A percentile compares a stretch with the other conserved stretches of the same genome.
Conservation (phyloP, 2,329 filamentous ascomycete genomes). For the Xylaria sp. region DNA sequence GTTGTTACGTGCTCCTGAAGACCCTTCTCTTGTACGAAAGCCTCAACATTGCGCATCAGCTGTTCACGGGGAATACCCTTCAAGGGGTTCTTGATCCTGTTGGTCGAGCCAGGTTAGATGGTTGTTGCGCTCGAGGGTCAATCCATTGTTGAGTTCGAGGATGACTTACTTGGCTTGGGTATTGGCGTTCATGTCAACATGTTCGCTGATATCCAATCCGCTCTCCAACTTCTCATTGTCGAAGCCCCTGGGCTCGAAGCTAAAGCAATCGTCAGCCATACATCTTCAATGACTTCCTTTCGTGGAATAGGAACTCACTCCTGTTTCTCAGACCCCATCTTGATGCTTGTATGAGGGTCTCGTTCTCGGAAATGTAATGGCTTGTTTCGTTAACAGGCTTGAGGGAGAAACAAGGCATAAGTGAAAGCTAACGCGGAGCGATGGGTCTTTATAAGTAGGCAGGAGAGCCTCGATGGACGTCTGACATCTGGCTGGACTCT, state of each 20-base stretch:
- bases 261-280: background rate
- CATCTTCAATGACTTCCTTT: background rate
- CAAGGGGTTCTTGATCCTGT: slow-evolving; percentile 44
- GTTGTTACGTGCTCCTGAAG: slow-evolving; percentile 53
- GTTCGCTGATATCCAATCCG: slow-evolving; percentile 27
- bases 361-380: background rate
- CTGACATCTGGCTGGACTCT: too few species aligned
- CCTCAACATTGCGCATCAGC: slow-evolving; percentile 51
- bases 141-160: background rate
- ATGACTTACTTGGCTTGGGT: slow-evolving; percentile 40
- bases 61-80: slow-evolving; percentile 45
- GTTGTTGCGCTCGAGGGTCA: background rate
- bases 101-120: background rate
- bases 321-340: slow-evolving; percentile 13
- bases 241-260: slow-evolving; percentile 18
- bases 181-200: slow-evolving; percentile 36
- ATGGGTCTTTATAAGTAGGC: background rate
- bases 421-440: background rate
- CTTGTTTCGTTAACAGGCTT: background rate
- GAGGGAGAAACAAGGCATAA: background rate
- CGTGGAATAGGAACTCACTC: slow-evolving; percentile 5
- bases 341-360: slow-evolving; percentile 6
- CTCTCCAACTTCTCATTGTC: slow-evolving; percentile 25
- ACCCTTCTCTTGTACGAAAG: slow-evolving; percentile 56
- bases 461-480: too few species aligned